These are phyloP conservation scores for Brassica juncea DNA, from an alignment of 345 rosid genomes.

Conservation along the genomic window DNA sequence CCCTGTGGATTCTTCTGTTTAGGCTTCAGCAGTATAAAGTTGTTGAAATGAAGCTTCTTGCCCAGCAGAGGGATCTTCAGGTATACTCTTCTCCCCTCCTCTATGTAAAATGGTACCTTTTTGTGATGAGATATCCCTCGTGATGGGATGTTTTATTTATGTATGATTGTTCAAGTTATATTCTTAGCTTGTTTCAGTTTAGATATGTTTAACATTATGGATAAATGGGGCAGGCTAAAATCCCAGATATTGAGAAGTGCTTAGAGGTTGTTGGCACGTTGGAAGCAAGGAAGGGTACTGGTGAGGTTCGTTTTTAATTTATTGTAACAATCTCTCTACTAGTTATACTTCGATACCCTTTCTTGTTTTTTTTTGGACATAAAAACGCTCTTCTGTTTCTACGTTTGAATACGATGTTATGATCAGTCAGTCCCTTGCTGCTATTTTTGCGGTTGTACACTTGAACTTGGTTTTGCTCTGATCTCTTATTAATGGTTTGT, in stretches of 20 bases:
- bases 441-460: neutral
- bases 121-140: neutral
- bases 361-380: neutral
- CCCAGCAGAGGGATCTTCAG: constrained; percentile 86
- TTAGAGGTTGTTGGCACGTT: constrained; percentile 81
- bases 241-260: constrained; percentile 92
- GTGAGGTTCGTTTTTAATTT: constrained; percentile 65
- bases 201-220: neutral
- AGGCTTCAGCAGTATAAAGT: constrained; percentile 87
- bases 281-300: constrained; percentile 45
- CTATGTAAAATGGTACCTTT: neutral
- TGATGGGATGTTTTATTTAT: neutral
- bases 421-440: neutral
- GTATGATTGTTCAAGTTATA: neutral
- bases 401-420: neutral
- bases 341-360: neutral
- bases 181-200: neutral
- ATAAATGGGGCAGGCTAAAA: constrained; percentile 61
- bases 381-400: neutral
- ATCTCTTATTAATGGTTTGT: neutral
- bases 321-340: neutral
- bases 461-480: constrained; percentile 19
- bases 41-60: constrained; percentile 90
- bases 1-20: constrained; percentile 11
- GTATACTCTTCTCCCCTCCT: constrained; percentile 17